Conservation (phyloP, 495 filamentous ascomycete genomes). For the Annulohypoxylon maeteangense region DNA sequence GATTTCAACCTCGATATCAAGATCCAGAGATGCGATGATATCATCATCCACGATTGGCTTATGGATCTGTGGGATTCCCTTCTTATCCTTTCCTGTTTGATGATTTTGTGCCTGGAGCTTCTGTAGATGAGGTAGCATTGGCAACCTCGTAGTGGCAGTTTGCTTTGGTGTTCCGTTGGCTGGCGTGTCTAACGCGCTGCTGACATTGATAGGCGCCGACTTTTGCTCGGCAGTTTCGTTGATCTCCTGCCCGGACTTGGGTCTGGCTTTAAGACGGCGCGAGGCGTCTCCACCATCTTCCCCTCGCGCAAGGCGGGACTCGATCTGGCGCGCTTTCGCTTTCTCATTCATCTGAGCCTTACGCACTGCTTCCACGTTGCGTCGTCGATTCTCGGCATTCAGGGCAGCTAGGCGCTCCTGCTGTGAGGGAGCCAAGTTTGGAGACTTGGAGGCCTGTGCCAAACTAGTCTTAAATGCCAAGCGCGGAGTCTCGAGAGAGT, state of each 20-base stretch:
- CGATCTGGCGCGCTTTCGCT: constrained; percentile 66
- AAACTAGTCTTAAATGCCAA: constrained; percentile 74
- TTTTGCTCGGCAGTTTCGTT: constrained; percentile 48
- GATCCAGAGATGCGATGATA: constrained; percentile 80
- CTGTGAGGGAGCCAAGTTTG: constrained; percentile 60
- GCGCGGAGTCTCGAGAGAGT: constrained; percentile 72
- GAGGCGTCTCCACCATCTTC: constrained; percentile 64
- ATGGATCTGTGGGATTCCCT: constrained; percentile 71
- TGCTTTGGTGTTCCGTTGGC: constrained; percentile 53
- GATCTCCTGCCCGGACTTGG: constrained; percentile 71
- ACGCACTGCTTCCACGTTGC: constrained; percentile 82
- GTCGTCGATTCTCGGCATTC: constrained; percentile 80
- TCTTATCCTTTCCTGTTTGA: constrained; percentile 55
- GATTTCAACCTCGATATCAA: constrained; percentile 85
- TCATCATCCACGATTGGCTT: constrained; percentile 84
- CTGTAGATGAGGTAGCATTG: constrained; percentile 57
- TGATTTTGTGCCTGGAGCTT: constrained; percentile 65
- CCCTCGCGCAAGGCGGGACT: constrained; percentile 64
- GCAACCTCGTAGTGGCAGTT: constrained; percentile 40
- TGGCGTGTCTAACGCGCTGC: constrained; percentile 43
- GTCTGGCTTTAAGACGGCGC: constrained; percentile 68
- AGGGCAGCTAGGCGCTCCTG: constrained; percentile 80
- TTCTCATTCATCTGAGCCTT: constrained; percentile 86
- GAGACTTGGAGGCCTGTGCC: constrained; percentile 56
- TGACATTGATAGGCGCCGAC: constrained; percentile 58